These are phyloP conservation scores for Ganoderma lucidum DNA, from an alignment of 1,284 basidiomycete species.

Conservation along the genomic window DNA sequence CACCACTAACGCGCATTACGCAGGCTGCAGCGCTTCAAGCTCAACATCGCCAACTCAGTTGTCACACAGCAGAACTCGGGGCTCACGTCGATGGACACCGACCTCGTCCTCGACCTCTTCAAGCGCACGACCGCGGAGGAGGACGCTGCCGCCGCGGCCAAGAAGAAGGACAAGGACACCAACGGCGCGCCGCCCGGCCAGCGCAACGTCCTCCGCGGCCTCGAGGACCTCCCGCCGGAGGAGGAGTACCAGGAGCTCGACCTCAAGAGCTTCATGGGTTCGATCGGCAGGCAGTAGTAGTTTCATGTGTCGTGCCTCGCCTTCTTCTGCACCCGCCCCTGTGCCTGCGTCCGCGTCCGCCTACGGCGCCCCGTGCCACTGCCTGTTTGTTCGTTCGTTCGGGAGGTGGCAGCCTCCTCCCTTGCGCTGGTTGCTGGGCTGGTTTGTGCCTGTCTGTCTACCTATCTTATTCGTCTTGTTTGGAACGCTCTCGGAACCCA, in stretches of 20 bases:
- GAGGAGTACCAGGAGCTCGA: slow-evolving; percentile 91
- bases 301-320: background rate
- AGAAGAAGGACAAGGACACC: slow-evolving; percentile 64
- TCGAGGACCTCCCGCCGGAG: slow-evolving; percentile 90
- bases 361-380: background rate
- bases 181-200: slow-evolving; percentile 61
- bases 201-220: slow-evolving; percentile 84
- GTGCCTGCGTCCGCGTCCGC: background rate
- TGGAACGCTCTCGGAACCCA: slow-evolving; percentile 30
- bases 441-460: background rate
- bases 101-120: slow-evolving; percentile 96
- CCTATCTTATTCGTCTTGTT: slow-evolving; percentile 33
- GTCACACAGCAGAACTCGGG: slow-evolving; percentile 98
- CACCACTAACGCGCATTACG: background rate
- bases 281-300: slow-evolving; percentile 52
- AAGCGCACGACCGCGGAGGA: slow-evolving; percentile 79
- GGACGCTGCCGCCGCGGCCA: slow-evolving; percentile 61
- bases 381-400: slow-evolving; percentile 32
- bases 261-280: slow-evolving; percentile 85
- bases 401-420: background rate
- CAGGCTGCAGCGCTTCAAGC: slow-evolving; percentile 97
- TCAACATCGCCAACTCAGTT: slow-evolving; percentile 97
- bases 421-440: background rate
- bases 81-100: slow-evolving; percentile 95
- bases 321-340: background rate